Percentiles rank a stretch among this genome's conserved stretches.
These are phyloP conservation scores for Carpinus viminea DNA, from an alignment of 306 rosid genomes.

Conservation along the genomic window DNA sequence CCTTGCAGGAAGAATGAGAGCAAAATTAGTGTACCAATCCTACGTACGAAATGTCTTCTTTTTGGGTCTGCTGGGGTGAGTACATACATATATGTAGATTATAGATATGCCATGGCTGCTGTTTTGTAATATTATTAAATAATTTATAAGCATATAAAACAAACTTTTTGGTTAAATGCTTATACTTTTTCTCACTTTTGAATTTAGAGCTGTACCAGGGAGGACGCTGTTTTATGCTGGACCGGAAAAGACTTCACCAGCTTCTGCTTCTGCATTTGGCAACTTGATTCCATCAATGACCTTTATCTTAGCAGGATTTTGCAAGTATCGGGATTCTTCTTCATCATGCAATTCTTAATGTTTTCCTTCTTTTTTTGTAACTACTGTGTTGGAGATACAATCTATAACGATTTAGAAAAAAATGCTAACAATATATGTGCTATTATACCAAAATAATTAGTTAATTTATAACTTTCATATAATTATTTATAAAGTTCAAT, in stretches of 20 bases:
- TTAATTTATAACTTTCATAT: too few species aligned
- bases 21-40: constrained; percentile 13
- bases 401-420: neutral
- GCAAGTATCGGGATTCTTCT: constrained; percentile 6
- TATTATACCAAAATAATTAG: too few species aligned
- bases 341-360: neutral
- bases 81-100: neutral
- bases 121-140: too few species aligned
- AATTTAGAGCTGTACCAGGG: constrained; percentile 15
- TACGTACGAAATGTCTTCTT: constrained; percentile 27
- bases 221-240: constrained; percentile 21
- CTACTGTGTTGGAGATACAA: neutral
- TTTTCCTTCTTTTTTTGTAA: neutral
- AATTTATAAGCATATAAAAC: too few species aligned
- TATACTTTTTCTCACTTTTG: neutral
- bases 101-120: too few species aligned
- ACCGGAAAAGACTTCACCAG: constrained; percentile 15
- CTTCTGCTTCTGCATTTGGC: constrained; percentile 19
- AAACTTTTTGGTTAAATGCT: too few species aligned
- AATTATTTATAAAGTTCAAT: too few species aligned
- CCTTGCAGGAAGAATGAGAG: constrained; percentile 18
- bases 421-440: neutral
- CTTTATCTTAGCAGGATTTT: constrained; percentile 23
- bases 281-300: constrained; percentile 26
- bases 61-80: constrained; percentile 27